Base-by-base conservation (phyloP, 2,329 filamentous ascomycete species). In the Rhynchosporium graminicola region DNA sequence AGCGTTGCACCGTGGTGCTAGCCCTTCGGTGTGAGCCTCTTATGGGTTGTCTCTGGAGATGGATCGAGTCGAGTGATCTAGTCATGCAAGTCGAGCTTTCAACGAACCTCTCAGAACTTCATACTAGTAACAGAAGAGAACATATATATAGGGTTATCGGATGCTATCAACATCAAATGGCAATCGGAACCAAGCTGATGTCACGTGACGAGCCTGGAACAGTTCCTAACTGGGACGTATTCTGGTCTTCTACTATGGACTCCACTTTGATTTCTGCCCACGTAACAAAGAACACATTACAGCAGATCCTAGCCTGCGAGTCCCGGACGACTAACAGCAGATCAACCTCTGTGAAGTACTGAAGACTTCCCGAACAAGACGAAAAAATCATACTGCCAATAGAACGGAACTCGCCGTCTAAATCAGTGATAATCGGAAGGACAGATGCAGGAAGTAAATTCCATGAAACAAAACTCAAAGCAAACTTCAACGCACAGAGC, bases 281-380 rank as follows among this genome's bases (percentile, higher is more conserved):
- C 36, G 36, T 42, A 20, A 28, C 40, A 40, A n/a, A 38, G 40
- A 20, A 13, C 20, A 54, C 38, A 28, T 29, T 4, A 36, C 20
- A 42, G 40, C 51, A 6, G 2, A 40, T 20, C 36, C 51, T 6
- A 20, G 51, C 28, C 28, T n/a, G 15, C 3, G 6, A 12, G 20
- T 20, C 20, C 20, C 20, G 20, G 20, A 20, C 20, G 20, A 15
- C 31, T 36, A 33, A 36, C 38, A 54, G 40, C 33, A 15, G 51
- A 54, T 54, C 50, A 54, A 40, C 36, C 50, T 54, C 50, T 7
- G 50, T 33, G 33, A 54, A 54, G n/a, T 20, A 7, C n/a, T 28
- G 15, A 42, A 20, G 50, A 46, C n/a, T 20, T 54, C 28, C 36
- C 51, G 28, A 54, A 13, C 3, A 40, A 54, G 36, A 33, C 36